Percentiles rank a stretch among this genome's conserved stretches.
Conservation (phyloP, 345 rosid genomes). For the Salix suchowensis region DNA sequence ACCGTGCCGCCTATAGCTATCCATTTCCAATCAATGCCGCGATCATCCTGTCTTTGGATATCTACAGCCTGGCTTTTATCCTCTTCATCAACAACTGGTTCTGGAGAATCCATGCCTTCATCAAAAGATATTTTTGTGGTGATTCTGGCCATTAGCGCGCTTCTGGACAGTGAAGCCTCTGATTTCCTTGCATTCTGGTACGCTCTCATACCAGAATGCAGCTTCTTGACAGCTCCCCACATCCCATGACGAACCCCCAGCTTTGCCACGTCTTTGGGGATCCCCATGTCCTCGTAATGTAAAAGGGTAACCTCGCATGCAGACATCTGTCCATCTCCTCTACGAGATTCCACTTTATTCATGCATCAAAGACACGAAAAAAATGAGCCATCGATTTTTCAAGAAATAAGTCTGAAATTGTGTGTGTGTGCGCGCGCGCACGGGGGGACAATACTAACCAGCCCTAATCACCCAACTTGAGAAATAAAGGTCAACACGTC, state of each 20-base stretch:
- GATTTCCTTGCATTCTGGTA: slow-evolving; percentile 72
- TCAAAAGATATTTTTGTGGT: slow-evolving; percentile 54
- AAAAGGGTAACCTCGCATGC: slow-evolving; percentile 88
- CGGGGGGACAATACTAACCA: too few relatives aligned
- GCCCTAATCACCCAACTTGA: slow-evolving; percentile 91
- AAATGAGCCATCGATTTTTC: neutral
- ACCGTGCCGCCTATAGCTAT: slow-evolving; percentile 69
- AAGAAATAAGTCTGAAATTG: neutral
- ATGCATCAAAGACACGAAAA: slow-evolving; percentile 1
- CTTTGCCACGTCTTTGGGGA: slow-evolving; percentile 96
- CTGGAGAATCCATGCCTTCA: slow-evolving; percentile 39
- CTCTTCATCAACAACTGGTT: slow-evolving; percentile 35
- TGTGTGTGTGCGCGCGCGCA: neutral
- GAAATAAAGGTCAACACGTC: slow-evolving; percentile 81
- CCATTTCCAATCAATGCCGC: slow-evolving; percentile 90
- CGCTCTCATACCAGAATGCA: slow-evolving; percentile 75
- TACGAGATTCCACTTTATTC: slow-evolving; percentile 75
- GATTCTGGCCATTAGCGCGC: slow-evolving; percentile 64
- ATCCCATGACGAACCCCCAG: slow-evolving; percentile 88
- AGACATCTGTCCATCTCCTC: slow-evolving; percentile 70
- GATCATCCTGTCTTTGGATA: slow-evolving; percentile 35
- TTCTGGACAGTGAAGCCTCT: slow-evolving; percentile 55
- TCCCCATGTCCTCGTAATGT: slow-evolving; percentile 95
- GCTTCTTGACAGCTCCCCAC: slow-evolving; percentile 96
- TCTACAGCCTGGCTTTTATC: slow-evolving; percentile 21